Percentiles rank a stretch among this genome's conserved stretches.
Conservation (phyloP, 495 filamentous ascomycete species). For the Trichoderma reesei region DNA sequence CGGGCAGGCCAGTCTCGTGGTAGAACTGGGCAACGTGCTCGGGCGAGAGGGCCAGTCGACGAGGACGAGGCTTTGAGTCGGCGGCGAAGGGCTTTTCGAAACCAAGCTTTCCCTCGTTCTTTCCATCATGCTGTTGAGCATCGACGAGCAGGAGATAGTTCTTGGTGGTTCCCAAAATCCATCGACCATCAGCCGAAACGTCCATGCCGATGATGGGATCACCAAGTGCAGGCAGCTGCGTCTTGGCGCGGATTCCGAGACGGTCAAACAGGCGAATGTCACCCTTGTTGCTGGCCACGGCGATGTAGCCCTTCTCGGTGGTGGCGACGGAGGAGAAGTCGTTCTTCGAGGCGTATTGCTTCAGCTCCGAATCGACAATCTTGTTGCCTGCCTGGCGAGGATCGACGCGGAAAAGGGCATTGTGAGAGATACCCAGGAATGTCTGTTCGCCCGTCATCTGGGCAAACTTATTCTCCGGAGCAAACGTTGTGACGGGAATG, state of each 20-base stretch:
- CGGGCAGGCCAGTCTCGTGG: slow-evolving; percentile 77
- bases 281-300: slow-evolving; percentile 93
- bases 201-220: slow-evolving; percentile 93
- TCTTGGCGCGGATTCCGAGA: slow-evolving; percentile 94
- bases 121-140: slow-evolving; percentile 79
- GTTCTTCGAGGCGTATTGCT: slow-evolving; percentile 94
- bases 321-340: slow-evolving; percentile 91
- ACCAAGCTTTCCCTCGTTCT: slow-evolving; percentile 94
- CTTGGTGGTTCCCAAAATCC: slow-evolving; percentile 88
- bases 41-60: slow-evolving; percentile 78
- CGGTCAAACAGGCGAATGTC: slow-evolving; percentile 96
- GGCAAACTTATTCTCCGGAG: slow-evolving; percentile 92
- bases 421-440: slow-evolving; percentile 83
- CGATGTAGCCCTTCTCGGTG: slow-evolving; percentile 91
- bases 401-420: slow-evolving; percentile 89
- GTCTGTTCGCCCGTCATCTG: slow-evolving; percentile 95
- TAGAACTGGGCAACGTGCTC: slow-evolving; percentile 93
- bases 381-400: slow-evolving; percentile 86
- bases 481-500: slow-evolving; percentile 82
- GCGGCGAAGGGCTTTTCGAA: slow-evolving; percentile 92
- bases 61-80: slow-evolving; percentile 85
- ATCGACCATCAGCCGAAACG: slow-evolving; percentile 87
- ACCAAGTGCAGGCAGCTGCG: slow-evolving; percentile 87
- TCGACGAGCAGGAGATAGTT: slow-evolving; percentile 95
- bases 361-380: slow-evolving; percentile 82